Evolutionary conservation across 1,284 basidiomycete species (phyloP), one percentile per base, ranked within the genome.

Genomic region (Cryptococcus deneoformans): DNA sequence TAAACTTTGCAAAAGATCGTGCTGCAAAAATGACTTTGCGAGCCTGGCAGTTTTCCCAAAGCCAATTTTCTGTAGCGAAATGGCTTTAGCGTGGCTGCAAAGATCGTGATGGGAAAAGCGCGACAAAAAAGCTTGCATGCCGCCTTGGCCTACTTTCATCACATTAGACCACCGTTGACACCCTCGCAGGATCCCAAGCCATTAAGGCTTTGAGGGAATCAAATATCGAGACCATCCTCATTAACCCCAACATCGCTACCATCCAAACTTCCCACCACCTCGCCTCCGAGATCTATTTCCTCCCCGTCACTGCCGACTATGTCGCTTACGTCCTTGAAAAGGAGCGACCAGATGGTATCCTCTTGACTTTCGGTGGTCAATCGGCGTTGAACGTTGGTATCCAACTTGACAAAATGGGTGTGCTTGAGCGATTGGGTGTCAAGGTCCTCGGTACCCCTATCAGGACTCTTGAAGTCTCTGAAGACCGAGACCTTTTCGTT

Each of bases 301-400:
- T 99, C 50, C 96, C 96, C 58, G 88, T 99, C 71, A 97, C 95
- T 0, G 82, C 92, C 55, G 96, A 99, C 78, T 98, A 98, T 79
- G 96, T 99, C 60, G 94, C 95, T 64, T 97, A 98, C 73, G 92
- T 99, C 16, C 83, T 99, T 72, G 95, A 99, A 80, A 96, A 96
- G 81, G 96, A 99, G 80, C 84, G 93, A 10, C 96, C 96, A 0
- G 96, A 99, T 72, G 96, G 96, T 65, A 91, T 99, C 63, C 82
- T 99, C 38, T 85, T 99, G 61, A 99, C 96, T 7, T 99, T 99
- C 70, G 96, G 96, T 78, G 96, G 96, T 42, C 96, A 99, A 78
- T 93, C 90, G 67, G 96, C 96, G 7, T 82, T 99, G 61, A 99
- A 99, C 76, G 96, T 99, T 65, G 96, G 96, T 70, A 94, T 99